Evolutionary conservation across 2,329 filamentous ascomycete species (phyloP).

Genomic region (Colletotrichum agaves): DNA sequence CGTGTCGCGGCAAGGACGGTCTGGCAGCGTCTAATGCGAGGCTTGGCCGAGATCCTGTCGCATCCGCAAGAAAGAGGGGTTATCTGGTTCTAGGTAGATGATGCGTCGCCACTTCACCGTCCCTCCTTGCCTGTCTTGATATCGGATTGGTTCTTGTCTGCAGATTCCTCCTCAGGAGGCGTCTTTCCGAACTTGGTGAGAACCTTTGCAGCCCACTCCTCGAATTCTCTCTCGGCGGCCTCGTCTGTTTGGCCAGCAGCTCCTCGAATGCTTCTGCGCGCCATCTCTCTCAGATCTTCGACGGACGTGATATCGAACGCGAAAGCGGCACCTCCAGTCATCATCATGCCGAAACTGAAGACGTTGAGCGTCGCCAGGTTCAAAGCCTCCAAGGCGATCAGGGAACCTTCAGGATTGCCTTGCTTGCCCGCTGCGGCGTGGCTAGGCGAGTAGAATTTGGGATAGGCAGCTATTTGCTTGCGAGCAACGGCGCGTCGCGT

Average conservation of each 20-base stretch:
- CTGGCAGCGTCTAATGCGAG: conserved; percentile 14
- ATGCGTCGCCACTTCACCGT: conserved; percentile 29
- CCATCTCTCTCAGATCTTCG: conserved; percentile 69
- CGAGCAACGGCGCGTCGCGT: conserved; percentile 76
- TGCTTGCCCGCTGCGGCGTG: conserved; percentile 55
- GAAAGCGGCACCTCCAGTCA: conserved; percentile 78
- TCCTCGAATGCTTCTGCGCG: conserved; percentile 54
- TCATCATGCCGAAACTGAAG: conserved; percentile 77
- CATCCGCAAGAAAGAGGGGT: not conserved
- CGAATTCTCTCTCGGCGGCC: conserved; percentile 69
- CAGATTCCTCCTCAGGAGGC: conserved; percentile 13
- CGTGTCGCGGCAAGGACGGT: conserved; percentile 12
- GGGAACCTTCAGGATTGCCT: conserved; percentile 67
- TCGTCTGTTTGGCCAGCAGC: conserved; percentile 51
- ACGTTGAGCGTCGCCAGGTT: conserved; percentile 90
- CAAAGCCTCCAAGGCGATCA: conserved; percentile 85
- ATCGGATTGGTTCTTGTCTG: conserved; percentile 15
- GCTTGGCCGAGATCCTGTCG: conserved; percentile 14
- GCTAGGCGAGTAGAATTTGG: conserved; percentile 78
- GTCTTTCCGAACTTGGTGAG: conserved; percentile 62
- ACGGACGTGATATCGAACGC: conserved; percentile 79
- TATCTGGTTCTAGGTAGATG: conserved; percentile 27
- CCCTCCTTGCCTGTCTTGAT: conserved; percentile 34
- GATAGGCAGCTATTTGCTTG: conserved; percentile 69
- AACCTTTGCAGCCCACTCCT: conserved; percentile 69